Evolutionary conservation across 805 yeast species (phyloP), one percentile per base, ranked within the genome.

Genomic region (Teunomyces aglyptinius): DNA sequence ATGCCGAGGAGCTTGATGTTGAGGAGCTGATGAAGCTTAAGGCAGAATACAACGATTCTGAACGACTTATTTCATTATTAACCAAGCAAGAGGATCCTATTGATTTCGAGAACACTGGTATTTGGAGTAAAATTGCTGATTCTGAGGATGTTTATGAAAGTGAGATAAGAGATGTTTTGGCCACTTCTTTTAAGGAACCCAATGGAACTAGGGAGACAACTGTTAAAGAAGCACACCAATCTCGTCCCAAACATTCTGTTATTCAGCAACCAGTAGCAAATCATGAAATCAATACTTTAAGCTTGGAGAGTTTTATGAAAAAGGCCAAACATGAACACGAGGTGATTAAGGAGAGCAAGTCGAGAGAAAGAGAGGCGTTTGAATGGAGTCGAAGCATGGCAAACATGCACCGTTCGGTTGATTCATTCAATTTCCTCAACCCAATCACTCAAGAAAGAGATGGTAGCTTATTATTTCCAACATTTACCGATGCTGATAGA

Each of bases 291-390:
- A 8, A 36, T 6, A 36, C 39, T 1, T 36, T 28, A 8, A 36
- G 22, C 6, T 50, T 81, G 18, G 78, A 79, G 52, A 51, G 49
- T 0, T 78, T 73, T 43, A 63, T 82, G 31, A 59, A 66, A 38
- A 60, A 66, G 5, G 76, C 82, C 3, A 77, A 77, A 48, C 58
- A 58, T 13, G 63, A 65, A 15, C 68, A 67, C 45, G 73, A 72
- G 18, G 41, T 52, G 15, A 67, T 67, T 27, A 74, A 73, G 31
- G 78, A 78, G 47, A 66, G 67, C 32, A 56, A 67, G 34, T 79
- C 78, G 54, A 71, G 81, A 31, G 76, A 75, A 40, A 57, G 66
- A 32, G 70, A 71, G 34, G 82, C 85, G 0, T 80, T 66, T 49
- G 84, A 80, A 44, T 78, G 81, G 78, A 70, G 78, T 34, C 66